phyloP scores from a whole-genome alignment of 176 grass and related monocot species.

The Elymus sibiricus region DNA sequence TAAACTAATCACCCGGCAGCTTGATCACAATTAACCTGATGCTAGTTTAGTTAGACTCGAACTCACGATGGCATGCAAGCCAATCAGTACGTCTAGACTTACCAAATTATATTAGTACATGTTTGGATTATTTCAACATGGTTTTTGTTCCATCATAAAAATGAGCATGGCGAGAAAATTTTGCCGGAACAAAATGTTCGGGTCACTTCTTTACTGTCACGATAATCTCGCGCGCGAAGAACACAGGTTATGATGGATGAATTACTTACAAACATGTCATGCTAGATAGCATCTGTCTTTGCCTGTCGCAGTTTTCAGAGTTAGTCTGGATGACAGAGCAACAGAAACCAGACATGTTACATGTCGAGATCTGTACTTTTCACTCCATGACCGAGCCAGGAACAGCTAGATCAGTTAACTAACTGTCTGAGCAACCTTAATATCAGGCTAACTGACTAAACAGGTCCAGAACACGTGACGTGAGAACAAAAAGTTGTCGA shows the following conservation, averaged over 20 bases:
- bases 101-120: too few relatives aligned
- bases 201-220: too few relatives aligned
- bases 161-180: background rate
- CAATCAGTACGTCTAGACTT: too few relatives aligned
- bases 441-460: background rate
- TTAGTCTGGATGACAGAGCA: background rate
- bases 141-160: background rate
- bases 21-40: too few relatives aligned
- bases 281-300: constrained; percentile 17
- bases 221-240: background rate
- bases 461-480: too few relatives aligned
- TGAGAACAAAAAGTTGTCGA: too few relatives aligned
- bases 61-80: too few relatives aligned
- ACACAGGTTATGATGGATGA: background rate
- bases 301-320: background rate
- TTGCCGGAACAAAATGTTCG: background rate
- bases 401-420: constrained; percentile 21
- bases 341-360: background rate
- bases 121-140: too few relatives aligned
- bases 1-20: too few relatives aligned
- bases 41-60: too few relatives aligned
- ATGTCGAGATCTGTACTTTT: constrained; percentile 16
- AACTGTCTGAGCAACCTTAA: constrained; percentile 14
- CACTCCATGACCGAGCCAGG: background rate
- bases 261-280: constrained; percentile 34